Conservation (phyloP, 495 filamentous ascomycete species). For the Annulohypoxylon maeteangense region DNA sequence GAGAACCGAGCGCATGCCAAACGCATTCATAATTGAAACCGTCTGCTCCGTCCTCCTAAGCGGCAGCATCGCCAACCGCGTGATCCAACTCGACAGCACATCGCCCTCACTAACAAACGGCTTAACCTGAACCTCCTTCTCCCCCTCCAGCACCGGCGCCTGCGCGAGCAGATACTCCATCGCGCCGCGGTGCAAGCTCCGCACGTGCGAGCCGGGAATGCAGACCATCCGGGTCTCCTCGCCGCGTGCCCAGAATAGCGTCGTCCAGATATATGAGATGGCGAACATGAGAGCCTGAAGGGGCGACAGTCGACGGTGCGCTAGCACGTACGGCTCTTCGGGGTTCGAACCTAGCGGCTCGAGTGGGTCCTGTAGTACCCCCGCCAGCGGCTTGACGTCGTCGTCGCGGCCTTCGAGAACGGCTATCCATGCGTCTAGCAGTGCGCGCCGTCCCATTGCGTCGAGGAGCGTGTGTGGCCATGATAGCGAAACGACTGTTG, state of each 20-base stretch:
- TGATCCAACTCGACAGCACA: slow-evolving; percentile 52
- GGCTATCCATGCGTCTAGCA: slow-evolving; percentile 52
- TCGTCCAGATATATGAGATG: slow-evolving; percentile 41
- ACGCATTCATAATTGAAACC: slow-evolving; percentile 48
- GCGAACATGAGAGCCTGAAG: slow-evolving; percentile 45
- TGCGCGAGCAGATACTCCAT: slow-evolving; percentile 43
- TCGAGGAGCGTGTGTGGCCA: slow-evolving; percentile 64
- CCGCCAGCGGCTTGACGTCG: slow-evolving; percentile 52
- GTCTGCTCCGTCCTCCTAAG: slow-evolving; percentile 32
- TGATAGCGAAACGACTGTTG: slow-evolving; percentile 57
- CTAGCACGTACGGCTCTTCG: slow-evolving; percentile 39
- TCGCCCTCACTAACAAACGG: slow-evolving; percentile 59
- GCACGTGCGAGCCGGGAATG: slow-evolving; percentile 45
- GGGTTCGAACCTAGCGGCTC: slow-evolving; percentile 11
- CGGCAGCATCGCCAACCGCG: slow-evolving; percentile 38
- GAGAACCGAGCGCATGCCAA: slow-evolving; percentile 44
- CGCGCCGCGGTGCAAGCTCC: slow-evolving; percentile 39
- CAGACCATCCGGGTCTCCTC: slow-evolving; percentile 54
- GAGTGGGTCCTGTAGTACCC: slow-evolving; percentile 49
- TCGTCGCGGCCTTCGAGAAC: slow-evolving; percentile 53
- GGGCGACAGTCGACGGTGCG: slow-evolving; percentile 38
- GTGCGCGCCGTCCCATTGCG: slow-evolving; percentile 52
- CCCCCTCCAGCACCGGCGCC: slow-evolving; percentile 28
- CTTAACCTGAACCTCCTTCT: slow-evolving; percentile 20
- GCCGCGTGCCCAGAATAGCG: slow-evolving; percentile 39